Percentiles rank a stretch among this genome's conserved stretches.
Conservation (phyloP, 225 moss, liverwort and hornwort genomes). For the Physcomitrellopsis africana region DNA sequence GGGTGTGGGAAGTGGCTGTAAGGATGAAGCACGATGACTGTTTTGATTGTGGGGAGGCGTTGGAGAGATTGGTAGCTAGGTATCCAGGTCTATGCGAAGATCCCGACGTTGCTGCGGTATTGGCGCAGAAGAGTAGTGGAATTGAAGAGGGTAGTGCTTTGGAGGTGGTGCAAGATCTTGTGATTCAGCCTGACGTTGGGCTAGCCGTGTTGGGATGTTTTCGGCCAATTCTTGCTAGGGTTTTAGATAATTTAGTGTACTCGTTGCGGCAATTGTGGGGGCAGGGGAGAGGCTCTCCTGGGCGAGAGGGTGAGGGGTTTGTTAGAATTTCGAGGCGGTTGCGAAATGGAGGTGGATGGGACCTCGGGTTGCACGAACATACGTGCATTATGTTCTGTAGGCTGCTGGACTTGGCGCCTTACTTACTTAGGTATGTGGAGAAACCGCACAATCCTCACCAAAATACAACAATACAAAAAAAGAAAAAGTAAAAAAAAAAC, state of each 20-base stretch:
- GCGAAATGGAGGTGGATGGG: constrained; percentile 64
- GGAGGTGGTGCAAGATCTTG: constrained; percentile 67
- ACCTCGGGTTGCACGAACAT: constrained; percentile 74
- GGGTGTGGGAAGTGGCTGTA: not conserved
- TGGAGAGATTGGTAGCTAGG: constrained; percentile 65
- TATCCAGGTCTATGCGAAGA: constrained; percentile 54
- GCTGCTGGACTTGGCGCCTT: constrained; percentile 86
- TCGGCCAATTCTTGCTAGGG: constrained; percentile 66
- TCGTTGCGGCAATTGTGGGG: constrained; percentile 72
- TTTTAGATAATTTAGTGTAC: constrained; percentile 76
- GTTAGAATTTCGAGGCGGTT: constrained; percentile 32
- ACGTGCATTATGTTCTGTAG: constrained; percentile 79
- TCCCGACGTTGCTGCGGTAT: constrained; percentile 39
- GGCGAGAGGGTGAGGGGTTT: constrained; percentile 33
- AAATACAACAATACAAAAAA: not conserved
- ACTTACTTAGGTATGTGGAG: constrained; percentile 70
- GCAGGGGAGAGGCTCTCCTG: constrained; percentile 43
- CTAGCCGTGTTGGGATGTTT: constrained; percentile 84
- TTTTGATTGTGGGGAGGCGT: constrained; percentile 64
- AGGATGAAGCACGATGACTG: constrained; percentile 63
- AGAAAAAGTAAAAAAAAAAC: no score
- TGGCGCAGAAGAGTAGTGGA: constrained; percentile 44
- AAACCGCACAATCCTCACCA: not conserved
- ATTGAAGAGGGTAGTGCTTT: constrained; percentile 46
- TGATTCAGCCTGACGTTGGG: constrained; percentile 72